phyloP scores from a whole-genome alignment of 23 red algal species.

The Gracilaria caudata region DNA sequence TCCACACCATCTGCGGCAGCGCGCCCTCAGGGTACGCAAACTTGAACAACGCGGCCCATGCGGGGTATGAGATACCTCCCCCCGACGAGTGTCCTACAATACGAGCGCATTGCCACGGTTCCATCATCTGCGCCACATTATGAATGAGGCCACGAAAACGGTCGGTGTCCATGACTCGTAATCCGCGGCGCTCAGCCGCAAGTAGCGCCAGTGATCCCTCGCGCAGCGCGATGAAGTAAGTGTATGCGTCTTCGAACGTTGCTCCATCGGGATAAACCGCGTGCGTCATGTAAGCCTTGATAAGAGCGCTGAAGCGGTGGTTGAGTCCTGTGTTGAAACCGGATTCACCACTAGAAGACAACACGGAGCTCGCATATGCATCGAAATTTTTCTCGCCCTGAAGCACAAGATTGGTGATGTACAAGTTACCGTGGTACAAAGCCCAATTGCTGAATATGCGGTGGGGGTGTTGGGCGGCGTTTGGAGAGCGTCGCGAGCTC shows the following conservation, averaged over 20 bases:
- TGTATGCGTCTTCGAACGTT: constrained; percentile 58
- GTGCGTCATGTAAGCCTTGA: constrained; percentile 19
- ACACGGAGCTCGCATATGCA: background rate
- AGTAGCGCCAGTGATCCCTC: constrained; percentile 36
- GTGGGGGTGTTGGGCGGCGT: constrained; percentile 15
- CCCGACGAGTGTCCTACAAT: constrained; percentile 34
- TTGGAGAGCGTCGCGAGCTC: constrained; percentile 11
- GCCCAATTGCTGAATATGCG: constrained; percentile 61
- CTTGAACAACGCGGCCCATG: constrained; percentile 24
- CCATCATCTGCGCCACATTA: constrained; percentile 33
- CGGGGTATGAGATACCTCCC: constrained; percentile 1
- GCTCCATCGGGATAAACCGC: constrained; percentile 20
- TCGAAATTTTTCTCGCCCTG: constrained; percentile 16
- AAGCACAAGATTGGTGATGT: constrained; percentile 18
- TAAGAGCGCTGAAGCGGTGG: constrained; percentile 8
- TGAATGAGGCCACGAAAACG: constrained; percentile 19
- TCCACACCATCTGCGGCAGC: constrained; percentile 23
- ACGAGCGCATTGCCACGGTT: constrained; percentile 45
- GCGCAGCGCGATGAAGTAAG: constrained; percentile 22
- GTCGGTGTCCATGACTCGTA: background rate
- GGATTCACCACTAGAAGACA: background rate
- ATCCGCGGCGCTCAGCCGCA: background rate
- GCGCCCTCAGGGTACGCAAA: constrained; percentile 28
- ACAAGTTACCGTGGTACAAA: constrained; percentile 18
- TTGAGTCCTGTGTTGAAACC: constrained; percentile 28